Evolutionary conservation across 2,329 filamentous ascomycete species (phyloP).

Genomic region (Metarhizium rileyi): DNA sequence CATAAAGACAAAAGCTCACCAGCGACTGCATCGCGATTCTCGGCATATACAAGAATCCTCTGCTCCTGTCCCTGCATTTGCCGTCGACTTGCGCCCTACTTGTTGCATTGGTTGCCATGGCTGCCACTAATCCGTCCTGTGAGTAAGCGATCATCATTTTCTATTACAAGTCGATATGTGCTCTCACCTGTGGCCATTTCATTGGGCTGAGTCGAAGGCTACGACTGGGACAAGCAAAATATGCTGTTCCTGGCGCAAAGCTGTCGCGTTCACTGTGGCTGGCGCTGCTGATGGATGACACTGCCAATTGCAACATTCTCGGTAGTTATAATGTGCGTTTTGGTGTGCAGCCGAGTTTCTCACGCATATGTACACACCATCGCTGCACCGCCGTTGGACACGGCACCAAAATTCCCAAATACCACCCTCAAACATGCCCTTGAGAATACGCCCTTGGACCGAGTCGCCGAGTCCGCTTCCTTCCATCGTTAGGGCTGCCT

Average conservation of each 20-base stretch:
- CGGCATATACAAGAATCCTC: not conserved
- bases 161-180: not conserved
- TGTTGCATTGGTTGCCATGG: not conserved
- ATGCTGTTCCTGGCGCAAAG: not conserved
- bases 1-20: not conserved
- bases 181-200: not conserved
- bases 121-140: constrained; percentile 4
- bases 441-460: too few relatives aligned
- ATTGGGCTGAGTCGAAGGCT: not conserved
- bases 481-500: not conserved
- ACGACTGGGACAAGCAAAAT: not conserved
- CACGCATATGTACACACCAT: not conserved
- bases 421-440: too few relatives aligned
- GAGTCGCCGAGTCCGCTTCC: not conserved
- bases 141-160: not conserved
- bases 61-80: not conserved
- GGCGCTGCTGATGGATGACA: not conserved
- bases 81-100: not conserved
- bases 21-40: too few relatives aligned
- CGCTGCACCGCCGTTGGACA: not conserved
- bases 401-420: too few relatives aligned
- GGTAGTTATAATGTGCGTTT: not conserved
- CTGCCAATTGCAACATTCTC: not conserved
- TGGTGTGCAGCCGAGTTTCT: not conserved
- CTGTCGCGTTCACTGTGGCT: not conserved